A percentile compares a stretch with the other conserved stretches of the same genome.
These are phyloP conservation scores for Leccinum pellstonianum DNA, from an alignment of 768 basidiomycete species.

Conservation along the genomic window DNA sequence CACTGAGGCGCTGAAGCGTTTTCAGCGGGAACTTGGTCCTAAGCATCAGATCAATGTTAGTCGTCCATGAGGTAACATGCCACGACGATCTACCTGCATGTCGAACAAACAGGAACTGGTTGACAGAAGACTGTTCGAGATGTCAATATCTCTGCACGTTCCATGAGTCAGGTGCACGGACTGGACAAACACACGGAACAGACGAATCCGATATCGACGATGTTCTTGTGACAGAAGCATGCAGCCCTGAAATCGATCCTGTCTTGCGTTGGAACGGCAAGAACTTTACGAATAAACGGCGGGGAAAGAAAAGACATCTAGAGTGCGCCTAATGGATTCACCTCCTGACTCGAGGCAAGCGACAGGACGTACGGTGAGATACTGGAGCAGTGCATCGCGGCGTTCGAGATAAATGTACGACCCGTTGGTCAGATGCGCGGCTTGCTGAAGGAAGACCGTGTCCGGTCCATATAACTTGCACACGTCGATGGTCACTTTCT, in stretches of 20 bases:
- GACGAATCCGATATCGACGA: conserved; percentile 94
- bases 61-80: background rate
- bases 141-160: conserved; percentile 10
- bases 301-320: conserved; percentile 85
- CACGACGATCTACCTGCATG: conserved; percentile 70
- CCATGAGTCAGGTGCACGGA: conserved; percentile 39
- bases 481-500: conserved; percentile 98
- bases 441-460: conserved; percentile 95
- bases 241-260: conserved; percentile 96
- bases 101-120: conserved; percentile 90
- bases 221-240: conserved; percentile 98
- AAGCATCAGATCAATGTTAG: conserved; percentile 8
- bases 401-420: conserved; percentile 85
- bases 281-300: conserved; percentile 66
- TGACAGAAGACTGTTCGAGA: conserved; percentile 78
- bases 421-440: conserved; percentile 92
- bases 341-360: background rate
- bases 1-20: conserved; percentile 79
- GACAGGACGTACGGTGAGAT: conserved; percentile 62
- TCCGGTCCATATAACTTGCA: conserved; percentile 89
- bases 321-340: conserved; percentile 3
- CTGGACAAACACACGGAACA: conserved; percentile 99
- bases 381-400: conserved; percentile 86
- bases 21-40: conserved; percentile 97
- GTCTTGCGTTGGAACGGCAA: conserved; percentile 90